These are phyloP conservation scores for Carex myosuroides DNA, from an alignment of 176 grass and related monocot genomes.

Conservation along the genomic window DNA sequence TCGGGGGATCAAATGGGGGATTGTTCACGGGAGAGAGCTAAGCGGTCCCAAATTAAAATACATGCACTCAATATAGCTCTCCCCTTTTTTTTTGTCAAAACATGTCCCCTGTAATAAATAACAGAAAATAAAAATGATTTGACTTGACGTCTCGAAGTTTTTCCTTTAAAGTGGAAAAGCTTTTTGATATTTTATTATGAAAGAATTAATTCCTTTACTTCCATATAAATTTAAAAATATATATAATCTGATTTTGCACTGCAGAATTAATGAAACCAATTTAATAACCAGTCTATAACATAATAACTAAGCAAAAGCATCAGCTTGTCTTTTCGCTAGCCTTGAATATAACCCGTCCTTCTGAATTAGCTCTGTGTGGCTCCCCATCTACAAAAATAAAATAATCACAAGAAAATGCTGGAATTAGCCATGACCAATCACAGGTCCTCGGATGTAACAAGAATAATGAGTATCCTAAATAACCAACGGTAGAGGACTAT, in stretches of 20 bases:
- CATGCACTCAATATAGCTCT: too few relatives aligned
- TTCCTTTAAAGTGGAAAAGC: background rate
- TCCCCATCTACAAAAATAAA: constrained; percentile 51
- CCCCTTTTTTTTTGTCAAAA: background rate
- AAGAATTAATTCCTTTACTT: background rate
- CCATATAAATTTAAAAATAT: background rate
- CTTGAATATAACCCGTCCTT: constrained; percentile 83
- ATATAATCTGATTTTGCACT: background rate
- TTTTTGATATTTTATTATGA: background rate
- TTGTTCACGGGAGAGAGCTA: too few relatives aligned
- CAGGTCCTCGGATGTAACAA: background rate
- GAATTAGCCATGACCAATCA: background rate
- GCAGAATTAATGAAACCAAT: constrained; percentile 1
- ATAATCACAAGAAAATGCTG: background rate
- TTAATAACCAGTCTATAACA: background rate
- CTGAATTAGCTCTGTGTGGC: constrained; percentile 68
- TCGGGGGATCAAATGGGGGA: too few relatives aligned
- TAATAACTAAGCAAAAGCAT: constrained; percentile 36
- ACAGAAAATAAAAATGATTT: background rate
- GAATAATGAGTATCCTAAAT: background rate
- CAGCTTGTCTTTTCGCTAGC: constrained; percentile 65
- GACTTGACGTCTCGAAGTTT: background rate
- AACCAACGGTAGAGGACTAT: background rate
- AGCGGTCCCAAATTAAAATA: too few relatives aligned
- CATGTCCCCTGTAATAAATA: background rate